A percentile compares a stretch with the other conserved stretches of the same genome.
Conservation (phyloP, 352 stramenopile species). For the Phytophthora sp. region DNA sequence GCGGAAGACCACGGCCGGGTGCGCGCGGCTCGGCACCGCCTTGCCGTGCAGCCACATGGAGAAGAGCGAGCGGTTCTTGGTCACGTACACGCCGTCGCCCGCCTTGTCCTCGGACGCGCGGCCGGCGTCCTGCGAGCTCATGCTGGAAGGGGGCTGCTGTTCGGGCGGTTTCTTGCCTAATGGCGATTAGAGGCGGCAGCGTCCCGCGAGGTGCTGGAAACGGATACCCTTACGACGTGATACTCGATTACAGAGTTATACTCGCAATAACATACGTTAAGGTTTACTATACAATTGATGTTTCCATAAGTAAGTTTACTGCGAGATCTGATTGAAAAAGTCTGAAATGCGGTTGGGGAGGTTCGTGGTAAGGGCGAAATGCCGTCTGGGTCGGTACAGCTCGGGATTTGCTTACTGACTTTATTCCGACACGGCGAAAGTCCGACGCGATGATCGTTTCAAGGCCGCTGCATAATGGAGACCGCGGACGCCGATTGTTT, state of each 20-base stretch:
- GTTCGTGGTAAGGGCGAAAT: no score
- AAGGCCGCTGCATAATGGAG: slow-evolving; percentile 2
- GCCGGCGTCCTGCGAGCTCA: slow-evolving; percentile 30
- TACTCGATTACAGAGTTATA: no score
- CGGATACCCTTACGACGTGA: background rate
- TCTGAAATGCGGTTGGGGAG: no score
- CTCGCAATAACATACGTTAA: no score
- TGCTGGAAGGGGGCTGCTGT: background rate
- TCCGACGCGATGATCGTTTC: background rate
- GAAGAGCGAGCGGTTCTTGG: slow-evolving; percentile 84
- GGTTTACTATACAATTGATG: no score
- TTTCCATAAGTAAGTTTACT: no score
- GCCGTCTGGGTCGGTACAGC: no score
- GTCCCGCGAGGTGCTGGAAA: background rate
- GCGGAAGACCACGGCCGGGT: slow-evolving; percentile 73
- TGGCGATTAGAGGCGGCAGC: slow-evolving; percentile 2
- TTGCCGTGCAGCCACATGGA: slow-evolving; percentile 89
- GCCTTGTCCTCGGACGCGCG: slow-evolving; percentile 28
- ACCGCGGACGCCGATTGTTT: slow-evolving; percentile 4
- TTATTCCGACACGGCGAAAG: slow-evolving; percentile 20
- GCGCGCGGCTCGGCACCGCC: slow-evolving; percentile 46
- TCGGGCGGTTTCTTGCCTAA: slow-evolving; percentile 28
- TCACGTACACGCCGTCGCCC: slow-evolving; percentile 84
- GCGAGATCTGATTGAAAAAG: no score
- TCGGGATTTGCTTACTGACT: slow-evolving; percentile 13